Percentiles rank a stretch among this genome's conserved stretches.
phyloP scores from a whole-genome alignment of 1,284 basidiomycete genomes.

The Puccinia polysora region DNA sequence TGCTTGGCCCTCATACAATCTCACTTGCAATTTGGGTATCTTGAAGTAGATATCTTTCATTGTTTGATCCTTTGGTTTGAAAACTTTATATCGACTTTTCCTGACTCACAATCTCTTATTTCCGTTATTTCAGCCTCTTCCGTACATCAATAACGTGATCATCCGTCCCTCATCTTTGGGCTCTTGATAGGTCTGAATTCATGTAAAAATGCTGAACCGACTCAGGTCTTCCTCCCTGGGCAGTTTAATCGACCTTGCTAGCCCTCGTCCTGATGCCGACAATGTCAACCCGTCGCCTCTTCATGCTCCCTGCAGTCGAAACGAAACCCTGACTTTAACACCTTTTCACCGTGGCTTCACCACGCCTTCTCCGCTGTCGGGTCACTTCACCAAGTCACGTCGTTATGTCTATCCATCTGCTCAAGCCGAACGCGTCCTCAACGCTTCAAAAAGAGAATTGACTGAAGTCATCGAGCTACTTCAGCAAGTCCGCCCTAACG shows the following conservation, averaged over 20 bases:
- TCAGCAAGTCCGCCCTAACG: conserved; percentile 34
- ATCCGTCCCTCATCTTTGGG: too few species aligned
- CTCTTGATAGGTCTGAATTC: too few species aligned
- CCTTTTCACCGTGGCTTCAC: conserved; percentile 1
- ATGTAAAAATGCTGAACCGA: conserved; percentile 33
- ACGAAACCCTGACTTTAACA: conserved; percentile 12
- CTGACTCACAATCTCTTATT: too few species aligned
- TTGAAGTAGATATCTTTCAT: too few species aligned
- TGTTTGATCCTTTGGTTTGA: too few species aligned
- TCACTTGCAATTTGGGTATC: too few species aligned
- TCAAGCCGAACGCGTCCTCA: conserved; percentile 25
- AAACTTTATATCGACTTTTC: too few species aligned
- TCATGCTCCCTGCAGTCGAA: conserved; percentile 4
- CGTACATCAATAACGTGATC: too few species aligned
- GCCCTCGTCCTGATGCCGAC: conserved; percentile 27
- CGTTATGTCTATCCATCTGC: conserved; percentile 10
- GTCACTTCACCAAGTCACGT: not conserved
- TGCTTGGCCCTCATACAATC: too few species aligned
- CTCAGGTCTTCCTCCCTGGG: conserved; percentile 34
- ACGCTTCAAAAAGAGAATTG: conserved; percentile 28
- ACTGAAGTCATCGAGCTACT: conserved; percentile 36
- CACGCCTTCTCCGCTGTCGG: conserved; percentile 22
- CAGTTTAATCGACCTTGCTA: conserved; percentile 33
- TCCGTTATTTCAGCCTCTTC: too few species aligned
- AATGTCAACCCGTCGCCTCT: not conserved